Conservation (phyloP, 2,329 filamentous ascomycete genomes). For the Microcyclospora pomicola region DNA sequence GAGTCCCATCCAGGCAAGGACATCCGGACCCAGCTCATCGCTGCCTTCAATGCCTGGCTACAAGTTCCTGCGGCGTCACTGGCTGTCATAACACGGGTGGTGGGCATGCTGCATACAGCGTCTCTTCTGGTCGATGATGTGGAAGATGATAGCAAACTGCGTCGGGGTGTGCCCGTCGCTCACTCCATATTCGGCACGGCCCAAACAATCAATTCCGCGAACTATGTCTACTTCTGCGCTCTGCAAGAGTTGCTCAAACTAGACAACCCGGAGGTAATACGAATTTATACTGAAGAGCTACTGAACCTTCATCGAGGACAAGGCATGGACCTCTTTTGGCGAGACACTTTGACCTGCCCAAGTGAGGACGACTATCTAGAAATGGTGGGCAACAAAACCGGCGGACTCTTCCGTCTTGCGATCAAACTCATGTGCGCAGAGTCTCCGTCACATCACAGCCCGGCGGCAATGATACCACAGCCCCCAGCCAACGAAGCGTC, state of each 20-base stretch:
- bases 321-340: constrained; percentile 86
- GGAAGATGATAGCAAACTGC: constrained; percentile 64
- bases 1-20: constrained; percentile 70
- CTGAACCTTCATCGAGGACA: constrained; percentile 75
- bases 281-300: constrained; percentile 69
- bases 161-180: constrained; percentile 67
- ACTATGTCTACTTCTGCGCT: constrained; percentile 76
- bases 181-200: constrained; percentile 74
- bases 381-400: constrained; percentile 87
- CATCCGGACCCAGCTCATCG: constrained; percentile 66
- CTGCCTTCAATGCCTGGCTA: constrained; percentile 68
- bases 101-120: constrained; percentile 76
- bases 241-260: constrained; percentile 62
- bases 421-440: constrained; percentile 83
- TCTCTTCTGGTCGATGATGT: constrained; percentile 79
- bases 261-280: constrained; percentile 50
- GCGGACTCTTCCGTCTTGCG: constrained; percentile 69
- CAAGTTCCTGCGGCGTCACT: constrained; percentile 57
- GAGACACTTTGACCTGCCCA: constrained; percentile 69
- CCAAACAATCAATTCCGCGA: constrained; percentile 82
- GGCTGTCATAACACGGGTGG: constrained; percentile 61
- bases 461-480: background rate
- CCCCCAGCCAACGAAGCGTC: constrained; percentile 6
- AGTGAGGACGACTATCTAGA: constrained; percentile 84
- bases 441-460: constrained; percentile 25